Evolutionary conservation across 2,329 filamentous ascomycete species (phyloP), one percentile per base, ranked within the genome.

Genomic region (Xylariaceae sp.): DNA sequence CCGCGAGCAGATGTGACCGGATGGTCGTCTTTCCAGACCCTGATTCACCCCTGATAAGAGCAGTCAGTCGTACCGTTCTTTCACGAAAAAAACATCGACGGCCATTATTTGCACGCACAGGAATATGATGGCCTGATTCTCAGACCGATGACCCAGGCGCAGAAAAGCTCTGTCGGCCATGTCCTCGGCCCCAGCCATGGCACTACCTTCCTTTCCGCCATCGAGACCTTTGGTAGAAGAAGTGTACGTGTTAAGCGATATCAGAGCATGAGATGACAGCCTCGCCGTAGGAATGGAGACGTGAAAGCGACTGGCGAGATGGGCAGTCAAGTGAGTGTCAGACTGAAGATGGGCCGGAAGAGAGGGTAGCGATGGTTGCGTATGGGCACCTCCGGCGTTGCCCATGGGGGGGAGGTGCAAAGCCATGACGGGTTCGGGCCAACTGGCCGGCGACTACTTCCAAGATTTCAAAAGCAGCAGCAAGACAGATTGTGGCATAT

Each of bases 21-120:
- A 97, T 73, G 0, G 92, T 98, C 0, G 92, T 96, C 69, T 98
- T 98, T 54, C 92, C 92, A 21, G 92, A 83, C 31, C 92, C 92
- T 41, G 88, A 94, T 74, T 98, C 92, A 63, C 92, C 92, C 50
- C 89, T 96, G 50, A 34, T 47, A 31, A n/a, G n/a, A n/a, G n/a
- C n/a, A n/a, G n/a, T n/a, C n/a, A n/a, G n/a, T n/a, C n/a, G n/a
- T n/a, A n/a, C n/a, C n/a, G n/a, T n/a, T n/a, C n/a, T n/a, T n/a
- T n/a, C n/a, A n/a, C n/a, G n/a, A n/a, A n/a, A n/a, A n/a, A n/a
- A n/a, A n/a, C n/a, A n/a, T n/a, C n/a, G n/a, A n/a, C n/a, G n/a
- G n/a, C 36, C n/a, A 6, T 2, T n/a, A 39, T 19, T n/a, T 32
- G 30, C 6, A 76, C 87, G 70, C 75, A 96, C 88, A 98, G 67